Evolutionary conservation across 495 filamentous ascomycete genomes (phyloP), one percentile per base, ranked within the genome.

Genomic region (Monascus purpureus): DNA sequence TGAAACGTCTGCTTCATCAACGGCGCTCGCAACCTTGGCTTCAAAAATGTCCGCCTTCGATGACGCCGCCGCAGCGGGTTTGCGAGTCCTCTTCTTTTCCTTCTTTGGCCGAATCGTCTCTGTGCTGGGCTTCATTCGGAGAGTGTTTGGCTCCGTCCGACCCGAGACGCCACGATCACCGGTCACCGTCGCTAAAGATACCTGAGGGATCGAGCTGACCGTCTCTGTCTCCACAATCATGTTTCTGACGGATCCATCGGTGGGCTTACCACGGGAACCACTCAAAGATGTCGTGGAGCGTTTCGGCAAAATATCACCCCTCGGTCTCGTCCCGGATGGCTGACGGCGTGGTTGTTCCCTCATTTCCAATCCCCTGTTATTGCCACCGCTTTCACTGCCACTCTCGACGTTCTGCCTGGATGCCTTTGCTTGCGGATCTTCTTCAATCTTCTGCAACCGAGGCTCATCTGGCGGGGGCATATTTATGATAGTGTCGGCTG

Each of bases 161-260:
- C 59, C 51, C 8, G 61, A 53, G 8, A 33, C 56, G 16, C 68
- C 68, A 40, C 79, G 73, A 25, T 78, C 72, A 15, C 73, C 73
- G 4, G 70, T 60, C 9, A 67, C 78, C 16, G 79, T 69, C 15
- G 77, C 75, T 18, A 92, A 53, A 8, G 82, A 78, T n/a, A 92
- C 75, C 45, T 92, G 88, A 4, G 83, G 85, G 20, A 94, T 82
- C 11, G 90, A 88, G 20, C 71, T 80, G 29, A 97, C 92, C 3
- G 85, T 92, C 60, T 97, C 90, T 3, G 90, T 96, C 57, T 97
- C 90, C 8, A 97, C 88, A 23, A 82, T 95, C 90, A 97, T 97
- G 42, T 83, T 93, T 44, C 77, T 76, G 18, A 82, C 71, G 9
- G 84, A 77, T 7, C 73, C 75, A 47, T 95, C 87, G 25, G 69